These are phyloP conservation scores for Lactarius sanguifluus DNA, from an alignment of 768 basidiomycete species.

Conservation along the genomic window DNA sequence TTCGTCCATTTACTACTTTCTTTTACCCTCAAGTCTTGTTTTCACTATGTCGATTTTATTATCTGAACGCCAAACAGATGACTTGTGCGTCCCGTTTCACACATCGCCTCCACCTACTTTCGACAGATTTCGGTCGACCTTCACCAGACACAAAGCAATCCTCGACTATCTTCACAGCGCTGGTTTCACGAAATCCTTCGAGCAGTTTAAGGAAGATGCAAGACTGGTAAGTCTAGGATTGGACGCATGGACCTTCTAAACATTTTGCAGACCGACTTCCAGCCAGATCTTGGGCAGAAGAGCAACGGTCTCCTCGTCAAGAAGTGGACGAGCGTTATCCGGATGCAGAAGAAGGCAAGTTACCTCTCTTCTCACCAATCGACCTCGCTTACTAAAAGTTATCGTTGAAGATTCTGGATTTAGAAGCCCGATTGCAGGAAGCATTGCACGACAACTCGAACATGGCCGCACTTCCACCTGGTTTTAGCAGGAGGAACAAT, in stretches of 20 bases:
- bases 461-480: constrained; percentile 35
- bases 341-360: constrained; percentile 31
- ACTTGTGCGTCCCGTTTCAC: constrained; percentile 20
- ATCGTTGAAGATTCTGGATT: constrained; percentile 53
- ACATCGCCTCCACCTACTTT: neutral
- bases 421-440: constrained; percentile 54
- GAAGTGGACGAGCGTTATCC: constrained; percentile 33
- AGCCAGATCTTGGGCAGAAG: constrained; percentile 34
- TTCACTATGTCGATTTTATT: constrained; percentile 23
- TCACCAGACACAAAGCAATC: constrained; percentile 39
- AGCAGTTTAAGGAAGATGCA: constrained; percentile 37
- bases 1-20: neutral
- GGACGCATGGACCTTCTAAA: constrained; percentile 6
- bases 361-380: neutral
- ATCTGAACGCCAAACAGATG: constrained; percentile 26
- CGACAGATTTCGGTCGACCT: constrained; percentile 9
- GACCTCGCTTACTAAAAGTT: neutral
- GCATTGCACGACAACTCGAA: constrained; percentile 48
- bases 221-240: constrained; percentile 17
- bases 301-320: constrained; percentile 31
- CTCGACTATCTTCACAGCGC: constrained; percentile 38
- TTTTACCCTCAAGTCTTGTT: neutral
- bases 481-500: constrained; percentile 39
- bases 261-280: constrained; percentile 33
- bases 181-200: constrained; percentile 38